Evolutionary conservation across 2,329 filamentous ascomycete genomes (phyloP), one percentile per base, ranked within the genome.

Genomic region (Colletotrichum cordylinicola): DNA sequence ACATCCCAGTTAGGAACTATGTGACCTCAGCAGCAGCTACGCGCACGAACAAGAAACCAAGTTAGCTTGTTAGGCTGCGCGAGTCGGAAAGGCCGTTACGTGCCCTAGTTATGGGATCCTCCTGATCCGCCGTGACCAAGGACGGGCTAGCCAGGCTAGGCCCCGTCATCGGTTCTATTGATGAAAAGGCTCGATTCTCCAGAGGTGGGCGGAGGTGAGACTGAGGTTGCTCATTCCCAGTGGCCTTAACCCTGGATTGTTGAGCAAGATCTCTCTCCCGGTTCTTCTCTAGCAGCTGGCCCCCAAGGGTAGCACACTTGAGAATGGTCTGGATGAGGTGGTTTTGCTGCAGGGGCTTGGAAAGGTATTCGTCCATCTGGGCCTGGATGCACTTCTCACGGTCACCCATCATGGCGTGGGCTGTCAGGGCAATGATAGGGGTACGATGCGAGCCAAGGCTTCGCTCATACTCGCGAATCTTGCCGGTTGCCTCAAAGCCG

Each of bases 331-430:
- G 96, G 81, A 98, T 98, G 82, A 98, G 93, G 84, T 98, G 95
- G 83, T 98, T 98, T 83, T 98, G 96, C 85, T 98, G 98, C 77
- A 98, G 89, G 31, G 96, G 96, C 84, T 99, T 99, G 21, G 96
- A 98, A 56, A 99, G 89, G 83, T 99, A 99, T 85, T 99, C 97
- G 84, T 99, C 97, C 97, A 99, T 99, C 87, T 98, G 96, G 12
- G 96, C 97, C 83, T 98, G 95, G 77, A 99, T 98, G 85, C 97
- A 99, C 88, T 98, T 98, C 84, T 99, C 97, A 66, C 97, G 92
- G 82, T 99, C 97, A 78, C 97, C 97, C 88, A 98, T 93, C 97
- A 99, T 99, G 80, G 97, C 97, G 86, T 99, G 97, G 2, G 97
- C 97, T 15, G 97, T 99, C 60, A 99, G 90, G 3, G 97, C 97